These are phyloP conservation scores for Cytidiella melzeri DNA, from an alignment of 768 basidiomycete species.

Conservation along the genomic window DNA sequence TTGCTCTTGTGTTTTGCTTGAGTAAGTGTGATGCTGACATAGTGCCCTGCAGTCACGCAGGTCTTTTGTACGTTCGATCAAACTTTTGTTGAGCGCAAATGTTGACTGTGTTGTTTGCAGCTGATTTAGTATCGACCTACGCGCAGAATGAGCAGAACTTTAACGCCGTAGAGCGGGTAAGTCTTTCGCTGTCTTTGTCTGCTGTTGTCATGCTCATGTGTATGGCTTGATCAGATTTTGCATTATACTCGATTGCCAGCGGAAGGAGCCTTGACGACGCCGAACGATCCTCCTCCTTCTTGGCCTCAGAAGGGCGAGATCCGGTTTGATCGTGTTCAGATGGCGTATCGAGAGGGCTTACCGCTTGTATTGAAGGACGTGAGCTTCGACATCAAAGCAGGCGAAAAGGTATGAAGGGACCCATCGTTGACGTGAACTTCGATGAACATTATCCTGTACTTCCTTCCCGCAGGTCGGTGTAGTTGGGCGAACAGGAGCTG, in stretches of 20 bases:
- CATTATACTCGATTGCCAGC: slow-evolving; percentile 57
- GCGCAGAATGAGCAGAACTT: slow-evolving; percentile 64
- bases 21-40: not conserved
- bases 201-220: not conserved
- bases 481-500: slow-evolving; percentile 41
- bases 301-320: slow-evolving; percentile 79
- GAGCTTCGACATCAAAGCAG: slow-evolving; percentile 57
- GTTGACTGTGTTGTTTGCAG: slow-evolving; percentile 23
- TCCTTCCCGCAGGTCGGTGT: slow-evolving; percentile 43
- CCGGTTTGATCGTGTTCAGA: slow-evolving; percentile 65
- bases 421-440: too few relatives aligned
- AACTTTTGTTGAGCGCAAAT: not conserved
- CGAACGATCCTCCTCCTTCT: slow-evolving; percentile 45
- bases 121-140: slow-evolving; percentile 49
- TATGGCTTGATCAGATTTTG: slow-evolving; percentile 30
- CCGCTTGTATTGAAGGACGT: slow-evolving; percentile 82
- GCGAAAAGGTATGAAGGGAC: slow-evolving; percentile 80
- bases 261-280: slow-evolving; percentile 40
- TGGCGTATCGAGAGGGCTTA: slow-evolving; percentile 85
- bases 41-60: slow-evolving; percentile 37
- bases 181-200: not conserved
- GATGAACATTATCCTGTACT: too few relatives aligned
- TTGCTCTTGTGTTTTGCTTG: not conserved
- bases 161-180: slow-evolving; percentile 60
- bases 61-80: slow-evolving; percentile 38